Base-by-base conservation (phyloP, 108 stramenopile genomes). In the Tribonema minus region DNA sequence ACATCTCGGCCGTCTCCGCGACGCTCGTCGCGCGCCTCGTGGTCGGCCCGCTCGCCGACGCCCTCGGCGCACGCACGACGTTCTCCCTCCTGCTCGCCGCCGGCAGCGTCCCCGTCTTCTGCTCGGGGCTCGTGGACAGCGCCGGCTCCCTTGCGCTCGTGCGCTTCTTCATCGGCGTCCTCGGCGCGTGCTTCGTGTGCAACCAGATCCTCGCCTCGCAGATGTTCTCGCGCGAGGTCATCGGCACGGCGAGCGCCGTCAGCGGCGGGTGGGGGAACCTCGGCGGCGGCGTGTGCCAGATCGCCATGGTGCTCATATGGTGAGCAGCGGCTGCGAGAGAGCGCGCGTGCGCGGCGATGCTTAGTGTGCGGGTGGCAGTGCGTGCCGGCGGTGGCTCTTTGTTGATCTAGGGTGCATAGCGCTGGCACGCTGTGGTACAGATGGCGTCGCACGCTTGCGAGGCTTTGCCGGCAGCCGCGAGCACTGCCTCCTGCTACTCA, bases 151-250 rank as follows among this genome's bases (percentile, higher is more conserved):
- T 94, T 41, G 80, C 73, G 39, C 41, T 88, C 38, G 54, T 91
- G 65, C 90, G 92, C 9, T 80, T 91, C 62, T 90, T 94, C 78
- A 92, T 92, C 58, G 93, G 92, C 33, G 68, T 90, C 67, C 87
- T 86, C 12, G 93, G 93, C 41, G 76, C 88, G 28, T 89, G 90
- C 25, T 92, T 94, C 80, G 93, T 94, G 61, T 89, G 85, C 88
- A 87, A 88, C 70, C 91, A 92, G 79, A 91, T 86, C 84, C 92
- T 92, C 92, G 84, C 89, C 0, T 81, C 86, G 7, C 70, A 86
- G 26, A 91, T 94, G 89, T 94, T 94, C 75, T 73, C 87, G 67
- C 90, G 87, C 72, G 87, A 91, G 70, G 84, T 92, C 38, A 90
- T 86, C 27, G 92, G 92, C 66, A 90, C 90, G 25, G 92, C 91